Evolutionary conservation across 805 yeast species (phyloP), one percentile per base, ranked within the genome.

Genomic region (Cyberlindnera lachancei): DNA sequence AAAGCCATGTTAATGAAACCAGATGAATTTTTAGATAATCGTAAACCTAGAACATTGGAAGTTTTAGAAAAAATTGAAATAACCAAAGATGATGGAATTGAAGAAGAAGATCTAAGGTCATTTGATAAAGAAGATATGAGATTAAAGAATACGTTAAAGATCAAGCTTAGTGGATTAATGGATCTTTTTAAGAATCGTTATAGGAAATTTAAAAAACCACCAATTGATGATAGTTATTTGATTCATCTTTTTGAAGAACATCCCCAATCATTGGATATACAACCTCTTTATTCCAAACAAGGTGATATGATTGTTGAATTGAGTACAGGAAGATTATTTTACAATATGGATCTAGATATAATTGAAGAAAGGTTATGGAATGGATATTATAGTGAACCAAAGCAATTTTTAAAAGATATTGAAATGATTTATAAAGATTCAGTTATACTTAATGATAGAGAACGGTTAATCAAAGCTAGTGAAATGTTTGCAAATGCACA

Each of bases 401-500:
- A 75, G 42, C 96, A 92, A 53, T 90, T 83, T 50, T 60, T 88
- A 45, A 74, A 71, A 43, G 98, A 92, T 52, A 70, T 92, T 27
- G 86, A 79, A 49, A 69, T 82, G 74, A 90, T 92, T 23, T 78
- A 83, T 27, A 67, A 67, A 21, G 99, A 92, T 60, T 71, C 94
- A 0, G 65, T 69, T 21, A 73, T 77, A 0, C 58, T 70, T 3
- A 85, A 84, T 0, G 97, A 90, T 44, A 68, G 97, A 27, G 98
- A 92, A 37, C 66, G 95, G 33, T 63, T 80, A 5, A 65, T 71
- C 25, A 70, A 70, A 45, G 95, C 97, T 0, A 82, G 90, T 35
- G 98, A 92, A 55, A 88, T 92, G 97, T 73, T 73, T 52, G 94
- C 96, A 10, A 88, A 92, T 59, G 95, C 95, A 1, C 95, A 87